phyloP scores from a whole-genome alignment of 2,329 filamentous ascomycete species.

The Aspergillus sergii region DNA sequence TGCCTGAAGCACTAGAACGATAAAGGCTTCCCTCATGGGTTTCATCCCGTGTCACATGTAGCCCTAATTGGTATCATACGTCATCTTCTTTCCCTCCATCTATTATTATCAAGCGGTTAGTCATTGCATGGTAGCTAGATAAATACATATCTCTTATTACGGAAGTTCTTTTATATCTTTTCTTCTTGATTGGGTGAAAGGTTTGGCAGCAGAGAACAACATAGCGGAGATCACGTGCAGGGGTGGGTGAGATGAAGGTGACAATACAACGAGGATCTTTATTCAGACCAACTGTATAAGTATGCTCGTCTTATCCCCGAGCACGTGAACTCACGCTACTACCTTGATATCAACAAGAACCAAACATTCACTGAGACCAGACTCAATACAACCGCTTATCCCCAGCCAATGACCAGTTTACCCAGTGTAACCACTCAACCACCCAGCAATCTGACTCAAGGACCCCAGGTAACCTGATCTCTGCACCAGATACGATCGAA shows the following conservation, averaged over 20 bases:
- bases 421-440: not conserved
- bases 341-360: not conserved
- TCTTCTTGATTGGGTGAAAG: not conserved
- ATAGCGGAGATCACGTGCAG: not conserved
- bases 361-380: not conserved
- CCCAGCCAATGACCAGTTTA: not conserved
- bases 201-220: not conserved
- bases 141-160: not conserved
- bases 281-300: not conserved
- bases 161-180: not conserved
- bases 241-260: not conserved
- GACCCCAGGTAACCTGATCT: not conserved
- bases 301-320: not conserved
- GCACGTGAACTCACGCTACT: too few relatives aligned
- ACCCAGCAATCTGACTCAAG: not conserved
- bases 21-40: too few relatives aligned
- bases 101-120: not conserved
- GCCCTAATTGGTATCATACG: not conserved
- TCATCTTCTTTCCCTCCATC: not conserved
- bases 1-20: not conserved
- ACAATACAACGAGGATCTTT: not conserved
- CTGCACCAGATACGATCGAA: not conserved
- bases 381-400: too few relatives aligned
- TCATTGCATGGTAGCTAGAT: not conserved
- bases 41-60: not conserved